These are phyloP conservation scores for Canavalia ensiformis DNA, from an alignment of 306 rosid genomes.

Conservation along the genomic window DNA sequence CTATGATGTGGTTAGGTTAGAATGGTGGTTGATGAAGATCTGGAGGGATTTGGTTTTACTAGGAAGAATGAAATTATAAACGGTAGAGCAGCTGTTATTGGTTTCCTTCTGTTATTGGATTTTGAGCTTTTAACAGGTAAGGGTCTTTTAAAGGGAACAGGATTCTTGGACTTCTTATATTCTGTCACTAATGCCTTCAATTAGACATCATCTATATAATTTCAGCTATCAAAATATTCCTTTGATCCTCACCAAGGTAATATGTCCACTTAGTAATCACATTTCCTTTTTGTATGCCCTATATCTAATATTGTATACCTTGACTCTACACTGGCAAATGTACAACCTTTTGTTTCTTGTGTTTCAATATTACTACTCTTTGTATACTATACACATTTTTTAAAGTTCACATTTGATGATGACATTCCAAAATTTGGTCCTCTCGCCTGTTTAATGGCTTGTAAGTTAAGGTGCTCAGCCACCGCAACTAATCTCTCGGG, in stretches of 20 bases:
- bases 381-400: conserved; percentile 35
- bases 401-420: conserved; percentile 26
- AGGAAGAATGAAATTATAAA: conserved; percentile 83
- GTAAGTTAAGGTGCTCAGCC: conserved; percentile 21
- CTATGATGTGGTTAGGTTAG: conserved; percentile 61
- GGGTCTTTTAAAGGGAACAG: conserved; percentile 92
- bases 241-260: conserved; percentile 29
- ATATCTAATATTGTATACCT: conserved; percentile 40
- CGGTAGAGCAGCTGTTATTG: conserved; percentile 89
- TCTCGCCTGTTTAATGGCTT: neutral
- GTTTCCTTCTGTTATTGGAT: conserved; percentile 89
- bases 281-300: conserved; percentile 33
- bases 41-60: conserved; percentile 78
- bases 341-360: conserved; percentile 29
- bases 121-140: conserved; percentile 96
- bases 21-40: conserved; percentile 85
- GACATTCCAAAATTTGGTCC: conserved; percentile 14
- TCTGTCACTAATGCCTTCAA: conserved; percentile 72
- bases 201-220: conserved; percentile 44
- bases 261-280: neutral
- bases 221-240: neutral
- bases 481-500: neutral
- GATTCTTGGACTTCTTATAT: conserved; percentile 93
- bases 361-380: neutral
- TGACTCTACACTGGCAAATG: conserved; percentile 46